A percentile compares a stretch with the other conserved stretches of the same genome.
These are phyloP conservation scores for Klebsormidium nitens DNA, from an alignment of 139 green algal genomes.

Conservation along the genomic window DNA sequence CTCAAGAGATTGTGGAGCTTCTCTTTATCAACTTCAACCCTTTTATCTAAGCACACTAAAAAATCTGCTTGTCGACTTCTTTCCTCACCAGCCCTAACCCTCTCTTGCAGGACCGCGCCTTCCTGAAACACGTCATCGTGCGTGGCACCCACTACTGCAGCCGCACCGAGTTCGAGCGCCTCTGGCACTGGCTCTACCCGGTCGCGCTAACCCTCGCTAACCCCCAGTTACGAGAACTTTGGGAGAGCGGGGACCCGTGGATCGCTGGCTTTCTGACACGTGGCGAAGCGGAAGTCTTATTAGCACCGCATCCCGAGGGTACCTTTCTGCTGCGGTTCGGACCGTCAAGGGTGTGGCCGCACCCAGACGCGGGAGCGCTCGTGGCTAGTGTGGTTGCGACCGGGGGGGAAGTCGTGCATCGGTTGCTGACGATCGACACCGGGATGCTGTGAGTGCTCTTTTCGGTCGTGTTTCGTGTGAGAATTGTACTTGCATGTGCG, in stretches of 20 bases:
- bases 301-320: background rate
- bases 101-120: too few species aligned
- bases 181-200: slow-evolving; percentile 27
- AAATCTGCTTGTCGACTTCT: too few species aligned
- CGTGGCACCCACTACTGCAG: background rate
- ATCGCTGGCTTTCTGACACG: slow-evolving; percentile 1
- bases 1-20: too few species aligned
- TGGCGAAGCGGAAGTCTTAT: slow-evolving; percentile 12
- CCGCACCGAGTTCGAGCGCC: background rate
- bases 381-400: slow-evolving; percentile 3
- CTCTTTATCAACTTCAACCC: too few species aligned
- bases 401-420: background rate
- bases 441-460: background rate
- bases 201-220: slow-evolving; percentile 2
- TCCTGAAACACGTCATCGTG: too few species aligned
- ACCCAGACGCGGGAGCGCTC: slow-evolving; percentile 19
- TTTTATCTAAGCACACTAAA: too few species aligned
- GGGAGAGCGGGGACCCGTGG: slow-evolving; percentile 9
- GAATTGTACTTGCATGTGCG: too few species aligned
- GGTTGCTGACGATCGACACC: slow-evolving; percentile 1
- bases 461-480: too few species aligned
- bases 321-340: slow-evolving; percentile 5
- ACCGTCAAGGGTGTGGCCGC: slow-evolving; percentile 5
- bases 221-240: background rate
- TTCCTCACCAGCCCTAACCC: too few species aligned